Evolutionary conservation across 768 basidiomycete species (phyloP).

Genomic region (Rhizopogon vesiculosus): DNA sequence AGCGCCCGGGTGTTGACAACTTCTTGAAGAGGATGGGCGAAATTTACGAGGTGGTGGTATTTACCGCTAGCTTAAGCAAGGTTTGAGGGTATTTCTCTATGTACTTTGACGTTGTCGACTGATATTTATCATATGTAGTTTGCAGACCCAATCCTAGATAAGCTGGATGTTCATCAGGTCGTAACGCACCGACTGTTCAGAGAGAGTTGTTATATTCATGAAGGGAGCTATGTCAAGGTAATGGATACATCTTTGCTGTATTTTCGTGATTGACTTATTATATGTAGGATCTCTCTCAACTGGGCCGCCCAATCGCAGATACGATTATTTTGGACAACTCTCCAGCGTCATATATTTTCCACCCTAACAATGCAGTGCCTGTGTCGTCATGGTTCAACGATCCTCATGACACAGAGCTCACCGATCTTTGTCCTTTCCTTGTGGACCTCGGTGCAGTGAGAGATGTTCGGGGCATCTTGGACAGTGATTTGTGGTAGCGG

Average conservation of each 20-base stretch:
- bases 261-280: background rate
- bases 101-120: background rate
- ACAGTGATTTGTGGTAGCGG: conserved; percentile 13
- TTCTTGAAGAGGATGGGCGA: conserved; percentile 95
- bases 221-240: conserved; percentile 95
- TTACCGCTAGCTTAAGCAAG: conserved; percentile 92
- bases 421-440: conserved; percentile 68
- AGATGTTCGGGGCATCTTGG: conserved; percentile 61
- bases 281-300: conserved; percentile 65
- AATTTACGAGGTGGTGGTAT: conserved; percentile 91
- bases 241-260: conserved; percentile 10
- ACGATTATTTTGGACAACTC: conserved; percentile 79
- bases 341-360: conserved; percentile 75
- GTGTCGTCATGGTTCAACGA: conserved; percentile 80
- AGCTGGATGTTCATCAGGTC: conserved; percentile 81
- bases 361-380: conserved; percentile 76
- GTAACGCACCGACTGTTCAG: conserved; percentile 88
- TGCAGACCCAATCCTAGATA: conserved; percentile 93
- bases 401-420: conserved; percentile 70
- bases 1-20: conserved; percentile 95
- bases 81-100: conserved; percentile 34
- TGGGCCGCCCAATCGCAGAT: conserved; percentile 61
- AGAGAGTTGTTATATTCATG: conserved; percentile 94
- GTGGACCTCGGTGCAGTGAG: conserved; percentile 56
- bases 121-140: conserved; percentile 48